phyloP scores from a whole-genome alignment of 768 basidiomycete genomes.

The Mycena pura region DNA sequence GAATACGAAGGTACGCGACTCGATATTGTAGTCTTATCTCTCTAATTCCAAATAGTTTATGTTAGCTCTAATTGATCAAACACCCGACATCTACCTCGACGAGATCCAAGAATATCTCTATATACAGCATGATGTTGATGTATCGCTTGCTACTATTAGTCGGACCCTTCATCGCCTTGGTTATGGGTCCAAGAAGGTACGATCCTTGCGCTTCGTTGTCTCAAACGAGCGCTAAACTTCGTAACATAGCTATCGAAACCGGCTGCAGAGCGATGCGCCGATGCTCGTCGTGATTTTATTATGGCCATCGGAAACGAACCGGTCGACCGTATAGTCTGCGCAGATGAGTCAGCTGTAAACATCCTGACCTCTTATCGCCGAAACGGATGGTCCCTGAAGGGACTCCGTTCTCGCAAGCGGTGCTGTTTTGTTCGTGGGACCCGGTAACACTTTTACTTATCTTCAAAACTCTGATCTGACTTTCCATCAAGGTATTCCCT shows the following conservation, averaged over 20 bases:
- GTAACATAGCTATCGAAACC: too few relatives aligned
- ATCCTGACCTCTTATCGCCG: too few relatives aligned
- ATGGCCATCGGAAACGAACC: too few relatives aligned
- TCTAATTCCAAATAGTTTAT: not conserved
- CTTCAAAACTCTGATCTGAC: conserved; percentile 23
- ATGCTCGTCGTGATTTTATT: too few relatives aligned
- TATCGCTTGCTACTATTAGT: not conserved
- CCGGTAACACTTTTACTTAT: not conserved
- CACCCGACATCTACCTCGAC: not conserved
- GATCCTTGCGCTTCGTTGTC: too few relatives aligned
- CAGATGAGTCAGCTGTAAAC: too few relatives aligned
- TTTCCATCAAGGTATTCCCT: conserved; percentile 22
- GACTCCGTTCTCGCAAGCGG: too few relatives aligned
- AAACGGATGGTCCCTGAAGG: too few relatives aligned
- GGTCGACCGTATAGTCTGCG: too few relatives aligned
- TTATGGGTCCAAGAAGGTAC: not conserved
- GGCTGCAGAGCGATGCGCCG: too few relatives aligned
- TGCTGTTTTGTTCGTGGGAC: not conserved
- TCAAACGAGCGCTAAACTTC: too few relatives aligned
- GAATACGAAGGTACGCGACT: not conserved
- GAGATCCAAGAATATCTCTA: not conserved
- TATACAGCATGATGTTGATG: not conserved
- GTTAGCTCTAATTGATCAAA: not conserved
- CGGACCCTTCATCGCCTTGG: not conserved
- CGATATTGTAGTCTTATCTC: not conserved